Conservation (phyloP, 2,329 filamentous ascomycete species). For the Sarocladiaceae sp. region DNA sequence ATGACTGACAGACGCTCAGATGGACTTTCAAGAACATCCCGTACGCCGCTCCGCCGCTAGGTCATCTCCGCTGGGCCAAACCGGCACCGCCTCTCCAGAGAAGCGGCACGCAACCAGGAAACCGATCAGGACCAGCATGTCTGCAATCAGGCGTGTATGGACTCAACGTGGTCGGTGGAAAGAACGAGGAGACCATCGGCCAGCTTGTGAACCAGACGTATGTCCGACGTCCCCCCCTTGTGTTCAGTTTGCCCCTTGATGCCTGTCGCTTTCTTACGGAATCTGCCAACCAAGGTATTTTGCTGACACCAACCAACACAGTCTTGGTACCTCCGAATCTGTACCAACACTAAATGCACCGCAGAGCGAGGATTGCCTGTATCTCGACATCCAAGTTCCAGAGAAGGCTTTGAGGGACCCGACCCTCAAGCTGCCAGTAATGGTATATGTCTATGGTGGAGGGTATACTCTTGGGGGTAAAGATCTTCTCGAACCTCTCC, state of each 20-base stretch:
- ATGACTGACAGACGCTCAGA: background rate
- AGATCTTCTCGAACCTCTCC: constrained; percentile 23
- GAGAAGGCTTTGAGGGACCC: constrained; percentile 30
- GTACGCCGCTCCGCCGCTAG: constrained; percentile 35
- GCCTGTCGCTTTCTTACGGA: background rate
- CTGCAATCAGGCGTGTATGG: constrained; percentile 13
- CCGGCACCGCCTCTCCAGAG: constrained; percentile 26
- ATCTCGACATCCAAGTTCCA: constrained; percentile 43
- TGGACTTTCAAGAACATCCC: constrained; percentile 34
- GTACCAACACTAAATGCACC: background rate
- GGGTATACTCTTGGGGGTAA: constrained; percentile 38
- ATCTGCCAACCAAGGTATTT: too few species aligned
- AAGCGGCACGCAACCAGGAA: constrained; percentile 8
- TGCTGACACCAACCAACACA: too few species aligned
- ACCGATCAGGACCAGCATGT: constrained; percentile 13
- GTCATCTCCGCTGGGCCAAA: constrained; percentile 32
- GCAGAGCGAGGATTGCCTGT: constrained; percentile 39
- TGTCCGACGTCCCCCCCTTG: constrained; percentile 5
- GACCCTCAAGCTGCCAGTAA: constrained; percentile 32
- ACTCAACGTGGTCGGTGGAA: constrained; percentile 10
- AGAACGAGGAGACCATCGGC: constrained; percentile 2
- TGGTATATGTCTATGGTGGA: constrained; percentile 40
- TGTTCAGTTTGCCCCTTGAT: constrained; percentile 6
- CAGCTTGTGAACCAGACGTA: constrained; percentile 9
- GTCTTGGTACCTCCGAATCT: background rate